A percentile compares a stretch with the other conserved stretches of the same genome.
phyloP scores from a whole-genome alignment of 345 rosid species.

The Theobroma cacao region DNA sequence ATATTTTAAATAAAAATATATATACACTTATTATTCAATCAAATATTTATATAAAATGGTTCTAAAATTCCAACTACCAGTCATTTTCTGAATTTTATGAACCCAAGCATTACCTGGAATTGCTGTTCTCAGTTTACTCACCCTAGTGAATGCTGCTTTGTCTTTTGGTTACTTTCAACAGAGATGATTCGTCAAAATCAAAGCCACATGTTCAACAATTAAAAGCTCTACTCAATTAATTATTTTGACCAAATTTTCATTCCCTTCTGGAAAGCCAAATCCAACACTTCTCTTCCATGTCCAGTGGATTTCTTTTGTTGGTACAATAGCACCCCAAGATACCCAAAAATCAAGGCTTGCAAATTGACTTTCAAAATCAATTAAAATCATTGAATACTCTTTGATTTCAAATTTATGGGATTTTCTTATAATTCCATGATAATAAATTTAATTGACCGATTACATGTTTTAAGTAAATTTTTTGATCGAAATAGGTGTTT shows the following conservation, averaged over 20 bases:
- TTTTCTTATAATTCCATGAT: too few relatives aligned
- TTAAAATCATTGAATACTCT: not conserved
- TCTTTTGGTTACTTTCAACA: not conserved
- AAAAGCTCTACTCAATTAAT: not conserved
- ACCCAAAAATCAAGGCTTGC: not conserved
- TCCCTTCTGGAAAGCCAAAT: not conserved
- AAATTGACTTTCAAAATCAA: not conserved
- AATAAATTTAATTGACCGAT: too few relatives aligned
- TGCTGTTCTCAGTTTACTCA: not conserved
- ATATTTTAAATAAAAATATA: too few relatives aligned
- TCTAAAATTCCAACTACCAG: not conserved
- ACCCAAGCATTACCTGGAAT: not conserved
- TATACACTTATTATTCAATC: too few relatives aligned
- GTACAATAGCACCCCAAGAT: not conserved
- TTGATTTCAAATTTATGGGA: not conserved
- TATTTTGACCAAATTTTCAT: not conserved
- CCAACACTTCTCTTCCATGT: not conserved
- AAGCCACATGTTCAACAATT: not conserved
- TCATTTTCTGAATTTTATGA: not conserved
- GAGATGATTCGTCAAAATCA: conserved; percentile 5
- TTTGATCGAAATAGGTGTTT: too few relatives aligned
- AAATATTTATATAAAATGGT: not conserved
- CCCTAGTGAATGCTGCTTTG: conserved; percentile 11
- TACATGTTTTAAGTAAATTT: not conserved
- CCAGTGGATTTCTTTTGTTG: not conserved